Evolutionary conservation across 768 basidiomycete genomes (phyloP), one percentile per base, ranked within the genome.

Genomic region (Suillus hirtellus): DNA sequence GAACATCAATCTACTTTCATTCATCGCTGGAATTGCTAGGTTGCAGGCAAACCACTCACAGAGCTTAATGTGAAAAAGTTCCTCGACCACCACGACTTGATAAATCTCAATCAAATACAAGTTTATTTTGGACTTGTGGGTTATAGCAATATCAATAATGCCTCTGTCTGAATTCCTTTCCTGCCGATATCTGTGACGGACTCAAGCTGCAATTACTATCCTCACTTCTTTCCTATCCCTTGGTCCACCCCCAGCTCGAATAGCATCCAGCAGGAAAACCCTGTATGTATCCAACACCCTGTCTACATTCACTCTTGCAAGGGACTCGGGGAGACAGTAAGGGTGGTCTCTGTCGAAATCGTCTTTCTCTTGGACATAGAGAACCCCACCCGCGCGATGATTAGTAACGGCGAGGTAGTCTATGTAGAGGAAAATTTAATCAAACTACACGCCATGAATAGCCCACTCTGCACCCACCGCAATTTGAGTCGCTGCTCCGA

Each of bases 371-470:
- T 31, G 54, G 52, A 40, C 15, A 31, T 31, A 14, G 61, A 52
- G 53, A 71, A 62, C 40, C 67, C 69, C 4, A 70, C 27, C 15
- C 69, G 69, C 19, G 43, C 63, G 19, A 68, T 52, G 35, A 70
- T 68, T 3, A 70, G 52, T 19, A 70, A 61, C 7, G 67, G 69
- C 24, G 69, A 63, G n/a, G 63, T 49, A 17, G 69, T 68, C 69
- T 70, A 46, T 12, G 6, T 19, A 27, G 37, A 27, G 10, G 4
- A 9, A 35, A n/a, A 14, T n/a, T n/a, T 31, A 35, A n/a, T 35
- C 11, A 9, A 37, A 40, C 7, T 35, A 19, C 17, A 21, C 10
- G 40, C 34, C 56, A 12, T 46, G 9, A 9, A 24, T 34, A 37
- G 46, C 12, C 12, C n/a, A 35, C 31, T 12, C 6, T 11, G 47